These are phyloP conservation scores for Boechera divaricarpa DNA, from an alignment of 345 rosid species.

Conservation along the genomic window DNA sequence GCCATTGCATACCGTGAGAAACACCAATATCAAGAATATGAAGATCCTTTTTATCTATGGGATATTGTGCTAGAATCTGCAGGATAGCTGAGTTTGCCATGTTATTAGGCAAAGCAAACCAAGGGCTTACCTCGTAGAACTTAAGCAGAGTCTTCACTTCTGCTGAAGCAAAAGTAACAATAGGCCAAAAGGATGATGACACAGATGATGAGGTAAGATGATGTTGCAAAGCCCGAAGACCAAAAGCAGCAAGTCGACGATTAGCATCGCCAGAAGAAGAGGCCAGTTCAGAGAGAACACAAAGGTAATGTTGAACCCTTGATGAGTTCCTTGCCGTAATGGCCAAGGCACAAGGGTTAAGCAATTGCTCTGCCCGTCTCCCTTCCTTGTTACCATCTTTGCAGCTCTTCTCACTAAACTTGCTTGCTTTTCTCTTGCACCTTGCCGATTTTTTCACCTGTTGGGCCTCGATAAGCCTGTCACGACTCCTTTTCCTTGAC, in stretches of 20 bases:
- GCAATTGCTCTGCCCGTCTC: constrained; percentile 93
- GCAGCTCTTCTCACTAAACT: constrained; percentile 50
- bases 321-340: constrained; percentile 61
- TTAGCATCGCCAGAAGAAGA: constrained; percentile 86
- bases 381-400: constrained; percentile 68
- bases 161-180: constrained; percentile 62
- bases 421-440: constrained; percentile 55
- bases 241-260: constrained; percentile 73
- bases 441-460: constrained; percentile 41
- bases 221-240: constrained; percentile 67
- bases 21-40: constrained; percentile 92
- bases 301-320: constrained; percentile 76
- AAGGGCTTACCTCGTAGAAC: constrained; percentile 87
- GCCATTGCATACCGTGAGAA: constrained; percentile 98
- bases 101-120: constrained; percentile 88
- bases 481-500: constrained; percentile 52
- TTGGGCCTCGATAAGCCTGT: constrained; percentile 36
- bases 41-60: constrained; percentile 45
- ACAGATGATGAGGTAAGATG: constrained; percentile 52
- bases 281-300: constrained; percentile 81
- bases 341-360: constrained; percentile 86
- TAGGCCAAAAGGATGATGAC: constrained; percentile 39
- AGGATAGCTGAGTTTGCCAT: constrained; percentile 84
- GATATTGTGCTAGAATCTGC: constrained; percentile 67
- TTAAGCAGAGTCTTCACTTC: constrained; percentile 75